phyloP scores from a whole-genome alignment of 2,329 filamentous ascomycete species.

The Cylindrodendrum hubeiense region DNA sequence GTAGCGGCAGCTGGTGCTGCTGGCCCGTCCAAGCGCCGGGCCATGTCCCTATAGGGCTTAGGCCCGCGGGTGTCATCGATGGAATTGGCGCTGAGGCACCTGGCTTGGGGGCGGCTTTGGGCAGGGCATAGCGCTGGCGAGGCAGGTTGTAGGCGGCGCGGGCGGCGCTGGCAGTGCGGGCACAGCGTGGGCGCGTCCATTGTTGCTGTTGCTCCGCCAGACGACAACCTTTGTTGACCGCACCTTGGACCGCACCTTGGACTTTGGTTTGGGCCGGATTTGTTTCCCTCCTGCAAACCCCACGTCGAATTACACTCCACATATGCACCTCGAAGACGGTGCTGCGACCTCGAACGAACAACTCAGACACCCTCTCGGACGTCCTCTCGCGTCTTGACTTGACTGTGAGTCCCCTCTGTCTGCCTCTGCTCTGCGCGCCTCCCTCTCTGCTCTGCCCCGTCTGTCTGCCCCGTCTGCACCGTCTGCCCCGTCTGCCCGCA shows the following conservation, averaged over 20 bases:
- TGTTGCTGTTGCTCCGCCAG: slow-evolving; percentile 22
- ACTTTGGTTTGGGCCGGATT: slow-evolving; percentile 15
- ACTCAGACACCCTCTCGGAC: slow-evolving; percentile 47
- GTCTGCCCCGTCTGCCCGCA: slow-evolving; percentile 14
- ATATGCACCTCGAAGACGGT: slow-evolving; percentile 42
- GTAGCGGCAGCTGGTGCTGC: not conserved
- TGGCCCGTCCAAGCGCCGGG: slow-evolving; percentile 8
- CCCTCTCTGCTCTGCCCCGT: not conserved
- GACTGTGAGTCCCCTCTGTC: slow-evolving; percentile 9
- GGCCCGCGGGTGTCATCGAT: slow-evolving; percentile 23
- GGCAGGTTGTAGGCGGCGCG: not conserved
- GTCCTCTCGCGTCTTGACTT: slow-evolving; percentile 33
- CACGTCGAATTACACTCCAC: slow-evolving; percentile 48
- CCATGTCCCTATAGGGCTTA: slow-evolving; percentile 11
- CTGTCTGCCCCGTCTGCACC: not conserved
- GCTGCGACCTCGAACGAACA: slow-evolving; percentile 46
- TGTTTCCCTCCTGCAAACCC: slow-evolving; percentile 53
- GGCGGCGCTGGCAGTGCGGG: not conserved
- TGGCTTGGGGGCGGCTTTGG: not conserved
- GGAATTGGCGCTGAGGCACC: slow-evolving; percentile 3
- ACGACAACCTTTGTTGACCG: slow-evolving; percentile 33
- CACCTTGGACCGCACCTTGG: slow-evolving; percentile 21
- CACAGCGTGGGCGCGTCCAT: slow-evolving; percentile 5
- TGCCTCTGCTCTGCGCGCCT: slow-evolving; percentile 4
- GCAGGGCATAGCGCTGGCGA: slow-evolving; percentile 12